Base-by-base conservation (phyloP, 2,329 filamentous ascomycete genomes). In the Lecanicillium sp. region DNA sequence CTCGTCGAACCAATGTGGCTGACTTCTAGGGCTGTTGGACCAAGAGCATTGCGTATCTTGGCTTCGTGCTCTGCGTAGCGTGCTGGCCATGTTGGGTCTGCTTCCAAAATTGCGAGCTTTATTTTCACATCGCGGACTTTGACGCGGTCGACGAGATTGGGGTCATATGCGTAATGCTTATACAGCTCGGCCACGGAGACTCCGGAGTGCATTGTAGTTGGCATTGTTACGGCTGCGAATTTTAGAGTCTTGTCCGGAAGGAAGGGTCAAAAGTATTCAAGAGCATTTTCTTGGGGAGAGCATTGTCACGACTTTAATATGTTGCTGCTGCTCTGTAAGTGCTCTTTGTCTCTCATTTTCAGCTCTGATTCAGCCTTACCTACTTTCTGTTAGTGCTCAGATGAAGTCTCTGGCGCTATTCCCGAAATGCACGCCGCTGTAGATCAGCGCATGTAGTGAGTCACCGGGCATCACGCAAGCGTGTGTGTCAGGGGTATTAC, bases 1-100 rank as follows among this genome's bases (percentile, higher is more conserved):
- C 62, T 63, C 20, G 68, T 71, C 14, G 64, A 68, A 25, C 68
- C 68, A 25, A 63, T 54, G 45, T 71, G 68, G 29, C 54, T 46
- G 42, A 71, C 51, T 16, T 48, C 45, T 15, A 62, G 33, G n/a
- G 60, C 34, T 18, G 50, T 38, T 18, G 40, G 35, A 9, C 50
- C 52, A 7, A 62, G 49, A 2, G 54, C 57, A 13, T 33, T 37
- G 17, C 37, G 20, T 37, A 63, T 58, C 25, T 48, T 49, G 15
- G 47, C 37, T 35, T 51, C 51, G 43, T 51, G 47, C 7, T 16
- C 33, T 7, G 48, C 35, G 42, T 56, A 60, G 16, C 45, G 41
- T 2, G 19, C 17, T 7, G 34, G 19, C 41, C 43, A 45, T 5
- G 30, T 16, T 7, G 37, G n/a, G 14, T 43, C 38, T 11, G 43